Evolutionary conservation across 2,329 filamentous ascomycete species (phyloP).

Genomic region (Pseudogymnoascus sp.): DNA sequence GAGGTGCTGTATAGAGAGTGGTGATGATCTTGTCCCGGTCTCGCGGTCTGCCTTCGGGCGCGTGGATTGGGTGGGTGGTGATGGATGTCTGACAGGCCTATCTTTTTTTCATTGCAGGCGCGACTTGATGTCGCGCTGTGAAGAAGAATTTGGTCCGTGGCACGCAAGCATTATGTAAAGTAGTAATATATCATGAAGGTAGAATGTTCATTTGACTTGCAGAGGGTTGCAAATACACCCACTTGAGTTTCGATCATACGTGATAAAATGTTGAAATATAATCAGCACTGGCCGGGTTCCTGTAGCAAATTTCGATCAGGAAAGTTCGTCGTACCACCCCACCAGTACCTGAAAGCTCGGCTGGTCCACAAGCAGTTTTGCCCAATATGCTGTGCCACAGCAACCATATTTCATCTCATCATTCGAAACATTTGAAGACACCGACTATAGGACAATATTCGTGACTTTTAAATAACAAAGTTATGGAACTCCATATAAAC

Average conservation of each 20-base stretch:
- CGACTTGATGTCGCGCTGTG: conserved; percentile 39
- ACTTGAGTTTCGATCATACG: not conserved
- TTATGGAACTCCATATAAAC: too few species aligned
- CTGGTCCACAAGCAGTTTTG: not conserved
- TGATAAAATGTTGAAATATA: not conserved
- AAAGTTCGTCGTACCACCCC: not conserved
- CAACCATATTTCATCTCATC: not conserved
- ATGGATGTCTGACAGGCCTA: conserved; percentile 80
- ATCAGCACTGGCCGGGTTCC: not conserved
- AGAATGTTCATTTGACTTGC: not conserved
- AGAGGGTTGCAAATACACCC: too few species aligned
- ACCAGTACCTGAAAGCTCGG: not conserved
- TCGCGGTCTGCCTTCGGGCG: conserved; percentile 67
- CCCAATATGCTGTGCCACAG: not conserved
- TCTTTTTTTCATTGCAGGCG: conserved; percentile 48
- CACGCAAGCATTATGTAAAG: not conserved
- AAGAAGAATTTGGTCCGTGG: conserved; percentile 39
- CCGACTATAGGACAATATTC: not conserved
- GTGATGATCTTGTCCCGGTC: conserved; percentile 89
- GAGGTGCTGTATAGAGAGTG: conserved; percentile 67
- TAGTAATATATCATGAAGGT: not conserved
- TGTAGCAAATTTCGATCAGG: too few species aligned
- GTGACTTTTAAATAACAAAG: too few species aligned
- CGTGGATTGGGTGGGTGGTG: conserved; percentile 69
- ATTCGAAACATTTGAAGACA: not conserved